These are phyloP conservation scores for Hamigera avellanea DNA, from an alignment of 495 filamentous ascomycete genomes.

Conservation along the genomic window DNA sequence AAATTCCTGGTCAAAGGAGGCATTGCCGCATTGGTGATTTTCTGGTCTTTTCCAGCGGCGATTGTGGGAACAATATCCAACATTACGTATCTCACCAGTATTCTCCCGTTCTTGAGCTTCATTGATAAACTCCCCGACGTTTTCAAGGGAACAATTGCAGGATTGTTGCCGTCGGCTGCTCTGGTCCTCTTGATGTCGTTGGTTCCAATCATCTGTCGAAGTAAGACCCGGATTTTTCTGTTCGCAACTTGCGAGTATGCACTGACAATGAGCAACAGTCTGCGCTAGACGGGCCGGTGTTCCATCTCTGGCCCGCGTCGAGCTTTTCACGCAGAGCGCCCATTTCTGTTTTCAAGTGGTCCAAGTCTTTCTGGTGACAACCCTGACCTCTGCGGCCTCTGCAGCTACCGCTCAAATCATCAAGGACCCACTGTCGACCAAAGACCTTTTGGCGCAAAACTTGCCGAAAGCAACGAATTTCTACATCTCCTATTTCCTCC, in stretches of 20 bases:
- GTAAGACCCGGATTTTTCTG: conserved; percentile 42
- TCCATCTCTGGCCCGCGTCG: conserved; percentile 63
- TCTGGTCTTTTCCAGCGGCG: conserved; percentile 83
- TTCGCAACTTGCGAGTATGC: neutral
- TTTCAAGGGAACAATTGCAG: conserved; percentile 68
- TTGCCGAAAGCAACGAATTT: conserved; percentile 78
- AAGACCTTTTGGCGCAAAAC: conserved; percentile 56
- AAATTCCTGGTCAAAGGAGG: conserved; percentile 53
- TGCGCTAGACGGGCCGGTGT: conserved; percentile 65
- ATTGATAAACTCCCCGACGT: conserved; percentile 54
- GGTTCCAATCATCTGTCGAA: conserved; percentile 70
- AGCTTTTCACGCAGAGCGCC: conserved; percentile 75
- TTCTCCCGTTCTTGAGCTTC: conserved; percentile 54
- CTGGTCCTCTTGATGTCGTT: conserved; percentile 77
- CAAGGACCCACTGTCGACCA: conserved; percentile 46
- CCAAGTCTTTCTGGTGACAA: conserved; percentile 81
- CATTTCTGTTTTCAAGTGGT: conserved; percentile 91
- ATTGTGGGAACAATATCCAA: conserved; percentile 76
- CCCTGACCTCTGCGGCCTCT: conserved; percentile 62
- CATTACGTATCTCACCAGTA: conserved; percentile 50
- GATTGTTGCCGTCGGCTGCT: conserved; percentile 64
- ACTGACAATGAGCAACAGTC: conserved; percentile 27
- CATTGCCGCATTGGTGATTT: conserved; percentile 67
- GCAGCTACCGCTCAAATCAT: conserved; percentile 52
- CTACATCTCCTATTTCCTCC: conserved; percentile 84